Base-by-base conservation (phyloP, 2,329 filamentous ascomycete genomes). In the Ascochyta pisi region DNA sequence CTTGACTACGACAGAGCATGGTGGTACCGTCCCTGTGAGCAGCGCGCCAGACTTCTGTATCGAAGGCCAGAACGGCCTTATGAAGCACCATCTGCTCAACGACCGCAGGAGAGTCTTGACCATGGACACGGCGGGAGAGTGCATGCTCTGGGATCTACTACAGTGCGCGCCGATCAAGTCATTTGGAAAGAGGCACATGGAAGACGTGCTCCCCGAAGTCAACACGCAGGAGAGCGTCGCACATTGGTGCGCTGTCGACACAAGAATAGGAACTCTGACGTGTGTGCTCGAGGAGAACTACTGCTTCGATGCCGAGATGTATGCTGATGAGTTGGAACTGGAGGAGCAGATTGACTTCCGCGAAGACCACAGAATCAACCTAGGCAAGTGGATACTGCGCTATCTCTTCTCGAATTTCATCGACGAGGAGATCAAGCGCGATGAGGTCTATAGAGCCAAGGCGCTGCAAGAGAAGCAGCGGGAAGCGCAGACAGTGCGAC, bases 231-330 rank as follows among this genome's bases (percentile, higher is more conserved):
- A 96, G 72, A 93, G 89, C 29, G 91, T 98, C 35, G 90, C 94
- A 4, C 94, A 96, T 50, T 99, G 95, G 95, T 99, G 95, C 73
- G 91, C 91, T 1, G 90, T 98, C 49, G 92, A 99, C 70, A 93
- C 94, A 19, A 89, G 94, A 65, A 98, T 94, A 4, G 95, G 95
- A 33, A 92, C 91, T 60, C 81, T 99, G 51, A 94, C 92, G 2
- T 94, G 97, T 3, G 89, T 96, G 16, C 77, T 99, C 16, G 95
- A 99, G 71, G 91, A 93, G 37, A 96, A 95, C 69, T 96, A 96
- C 65, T 97, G 93, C 73, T 99, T 99, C 66, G 95, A 99, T 76
- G 95, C 93, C 15, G 95, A 99, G 71, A 90, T 96, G 76, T 99
- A 99, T 73, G 94, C 92, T 1, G 95, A 99, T 72, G 93, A 98